Base-by-base conservation (phyloP, 1,284 basidiomycete genomes). In the Leccinum solheimii region DNA sequence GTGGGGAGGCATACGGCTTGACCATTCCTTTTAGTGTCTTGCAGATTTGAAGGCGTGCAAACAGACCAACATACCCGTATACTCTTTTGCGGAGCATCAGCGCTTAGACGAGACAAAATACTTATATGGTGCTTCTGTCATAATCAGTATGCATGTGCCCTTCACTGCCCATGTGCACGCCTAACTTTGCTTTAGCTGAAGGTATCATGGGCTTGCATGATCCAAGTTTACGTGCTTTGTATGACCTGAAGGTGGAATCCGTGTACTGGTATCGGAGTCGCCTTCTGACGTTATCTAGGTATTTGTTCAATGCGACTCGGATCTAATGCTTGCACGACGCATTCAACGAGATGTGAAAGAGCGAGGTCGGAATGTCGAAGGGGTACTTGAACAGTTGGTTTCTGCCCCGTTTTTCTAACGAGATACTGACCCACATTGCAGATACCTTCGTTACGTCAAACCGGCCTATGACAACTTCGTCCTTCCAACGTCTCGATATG, bases 391-490 rank as follows among this genome's bases (percentile, higher is more conserved):
- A 68, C 97, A 98, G 88, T 93, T 70, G 63, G 82, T 64, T 45
- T 61, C 14, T 34, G n/a, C 27, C 16, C 1, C 30, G 14, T 19
- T 45, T 1, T 3, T 23, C 23, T 5, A 6, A 49, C 56, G 36
- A 59, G 32, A 19, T 30, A 40, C 66, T 61, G 5, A 74, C 65
- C 21, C n/a, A 26, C 14, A 19, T 61, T 56, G 9, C 69, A 92
- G 90, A 71, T 95, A 97, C 70, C 82, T 97, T 38, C 89, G 94
- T 53, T 97, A 91, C 71, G 96, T 97, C 68, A 97, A 97, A 72
- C 94, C 92, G 3, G 88, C 94, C 9, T 97, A 92, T 69, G 97
- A 99, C 75, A 92, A 94, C 72, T 97, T 96, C 67, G 95, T 99
- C n/a, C 85, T 87, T 53, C 95, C 95, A 0, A 93, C 92, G 2